phyloP scores from a whole-genome alignment of 2,329 filamentous ascomycete genomes.

The Talaromyces sp. region DNA sequence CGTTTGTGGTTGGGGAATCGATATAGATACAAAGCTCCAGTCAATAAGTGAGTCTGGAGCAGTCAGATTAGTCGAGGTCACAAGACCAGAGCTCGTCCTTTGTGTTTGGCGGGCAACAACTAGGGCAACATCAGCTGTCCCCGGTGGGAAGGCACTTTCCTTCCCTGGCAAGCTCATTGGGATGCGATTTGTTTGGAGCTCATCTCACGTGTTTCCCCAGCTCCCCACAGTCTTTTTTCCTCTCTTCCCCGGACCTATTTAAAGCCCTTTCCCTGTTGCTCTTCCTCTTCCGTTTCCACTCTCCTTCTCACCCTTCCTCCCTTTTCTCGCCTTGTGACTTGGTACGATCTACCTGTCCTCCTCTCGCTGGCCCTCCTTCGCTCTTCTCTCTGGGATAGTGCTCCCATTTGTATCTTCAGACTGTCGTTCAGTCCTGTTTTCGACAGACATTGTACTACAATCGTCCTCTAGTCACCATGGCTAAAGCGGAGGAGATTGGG shows the following conservation, averaged over 20 bases:
- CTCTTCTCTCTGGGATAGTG: not conserved
- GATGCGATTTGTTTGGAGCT: not conserved
- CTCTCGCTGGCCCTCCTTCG: not conserved
- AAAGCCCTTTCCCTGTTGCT: not conserved
- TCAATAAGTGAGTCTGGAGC: not conserved
- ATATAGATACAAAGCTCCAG: not conserved
- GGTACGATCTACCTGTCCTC: not conserved
- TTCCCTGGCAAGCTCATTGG: not conserved
- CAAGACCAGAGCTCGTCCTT: not conserved
- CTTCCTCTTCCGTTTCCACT: not conserved
- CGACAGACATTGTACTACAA: not conserved
- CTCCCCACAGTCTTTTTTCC: not conserved
- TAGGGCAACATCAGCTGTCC: not conserved
- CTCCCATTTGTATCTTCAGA: not conserved
- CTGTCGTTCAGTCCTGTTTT: not conserved
- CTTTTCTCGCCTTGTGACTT: not conserved
- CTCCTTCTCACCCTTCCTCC: not conserved
- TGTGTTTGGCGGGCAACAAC: not conserved
- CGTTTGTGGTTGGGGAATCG: not conserved
- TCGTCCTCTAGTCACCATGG: not conserved
- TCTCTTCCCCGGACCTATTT: not conserved
- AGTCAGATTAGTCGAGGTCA: slow-evolving; percentile 5
- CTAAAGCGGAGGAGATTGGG: not conserved
- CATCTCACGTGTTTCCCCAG: slow-evolving; percentile 4
- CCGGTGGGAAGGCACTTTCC: not conserved